Base-by-base conservation (phyloP, 179 eudicot genomes). In the Silene noctiflora region DNA sequence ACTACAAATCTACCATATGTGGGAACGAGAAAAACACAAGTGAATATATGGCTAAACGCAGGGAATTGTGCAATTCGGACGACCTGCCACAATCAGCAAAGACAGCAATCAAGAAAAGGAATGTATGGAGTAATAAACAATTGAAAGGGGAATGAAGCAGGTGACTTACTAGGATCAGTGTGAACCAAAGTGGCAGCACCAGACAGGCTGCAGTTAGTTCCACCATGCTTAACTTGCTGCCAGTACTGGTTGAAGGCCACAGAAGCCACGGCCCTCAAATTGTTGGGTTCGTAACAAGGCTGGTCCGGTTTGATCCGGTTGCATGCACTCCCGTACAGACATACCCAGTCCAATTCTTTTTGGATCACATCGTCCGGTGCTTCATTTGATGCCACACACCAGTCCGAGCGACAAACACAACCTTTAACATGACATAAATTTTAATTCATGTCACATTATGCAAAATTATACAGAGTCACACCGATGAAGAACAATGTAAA, bases 231-330 rank as follows among this genome's bases (percentile, higher is more conserved):
- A 29, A 64, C 76, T 4, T 53, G 51, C 69, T 79, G 81, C 81
- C 81, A 79, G 68, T 79, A 79, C 11, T 79, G 77, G 67, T 79
- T 79, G 69, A 79, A 74, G 51, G 78, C 81, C n/a, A 60, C 78
- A 2, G 78, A 58, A 14, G 81, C 81, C 4, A 74, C 81, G 25
- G 42, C 81, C 66, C 81, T 67, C 65, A 79, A 11, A 60, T 74
- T 72, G 27, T 29, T 56, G 16, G 62, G 53, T 61, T 4, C 21
- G 24, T 73, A 73, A 6, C 81, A 78, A 13, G 81, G 74, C 44
- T 73, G 68, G 9, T 31, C 74, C n/a, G 63, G 69, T 14, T 74
- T 66, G 24, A 79, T 68, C 13, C 81, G 73, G 8, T 22, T 53
- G 69, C 81, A 79, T 59, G 74, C 77, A 7, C 70, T 20, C 6